Conservation (phyloP, 169 alveolate species). For the Plasmodium vivax region DNA sequence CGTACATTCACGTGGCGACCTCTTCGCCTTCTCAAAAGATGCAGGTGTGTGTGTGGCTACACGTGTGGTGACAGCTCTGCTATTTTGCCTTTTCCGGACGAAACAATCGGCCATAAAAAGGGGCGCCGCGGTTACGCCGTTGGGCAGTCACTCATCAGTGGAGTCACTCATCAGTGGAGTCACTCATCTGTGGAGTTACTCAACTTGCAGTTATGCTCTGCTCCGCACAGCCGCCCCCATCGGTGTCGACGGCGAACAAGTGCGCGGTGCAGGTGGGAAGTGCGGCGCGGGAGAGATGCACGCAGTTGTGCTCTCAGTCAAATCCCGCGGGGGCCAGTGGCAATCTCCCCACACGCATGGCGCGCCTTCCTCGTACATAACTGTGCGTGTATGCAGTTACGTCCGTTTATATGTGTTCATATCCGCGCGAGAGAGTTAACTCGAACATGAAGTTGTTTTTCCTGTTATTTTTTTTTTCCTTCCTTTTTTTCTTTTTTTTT, state of each 20-base stretch:
- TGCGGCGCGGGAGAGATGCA: neutral
- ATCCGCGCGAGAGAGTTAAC: neutral
- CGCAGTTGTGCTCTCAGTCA: neutral
- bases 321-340: neutral
- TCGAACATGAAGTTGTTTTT: neutral
- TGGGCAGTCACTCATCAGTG: neutral
- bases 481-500: neutral
- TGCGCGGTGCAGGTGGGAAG: neutral
- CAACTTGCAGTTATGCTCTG: neutral
- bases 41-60: neutral
- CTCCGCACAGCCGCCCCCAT: neutral
- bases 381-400: neutral
- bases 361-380: neutral
- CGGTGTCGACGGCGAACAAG: neutral
- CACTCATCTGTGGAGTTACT: too few relatives aligned
- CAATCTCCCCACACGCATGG: neutral
- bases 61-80: neutral
- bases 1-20: neutral
- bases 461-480: too few relatives aligned
- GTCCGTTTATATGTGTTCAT: neutral
- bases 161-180: neutral
- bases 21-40: neutral
- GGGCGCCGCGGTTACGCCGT: neutral
- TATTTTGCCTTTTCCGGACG: neutral
- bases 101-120: neutral